Percentiles rank a stretch among this genome's conserved stretches.
Evolutionary conservation across 129 eudicot species (phyloP).

Genomic region (Helianthus tuberosus): DNA sequence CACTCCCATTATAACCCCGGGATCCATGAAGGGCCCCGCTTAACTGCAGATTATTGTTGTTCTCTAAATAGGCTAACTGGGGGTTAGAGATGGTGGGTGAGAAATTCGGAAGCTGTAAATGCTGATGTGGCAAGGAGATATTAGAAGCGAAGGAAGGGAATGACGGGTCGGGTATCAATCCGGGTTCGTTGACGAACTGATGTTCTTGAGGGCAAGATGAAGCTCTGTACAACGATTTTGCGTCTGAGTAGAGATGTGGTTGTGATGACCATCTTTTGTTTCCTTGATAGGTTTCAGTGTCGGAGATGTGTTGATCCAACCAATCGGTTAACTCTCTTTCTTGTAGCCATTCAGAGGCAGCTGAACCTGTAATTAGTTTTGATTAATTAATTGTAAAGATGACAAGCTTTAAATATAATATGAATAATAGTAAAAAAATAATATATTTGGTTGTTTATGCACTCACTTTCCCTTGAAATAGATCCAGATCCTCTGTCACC

Average conservation of each 20-base stretch:
- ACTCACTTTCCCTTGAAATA: constrained; percentile 88
- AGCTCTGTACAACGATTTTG: constrained; percentile 73
- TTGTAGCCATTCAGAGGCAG: constrained; percentile 85
- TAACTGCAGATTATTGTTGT: constrained; percentile 48
- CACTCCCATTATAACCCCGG: constrained; percentile 47
- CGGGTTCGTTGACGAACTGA: constrained; percentile 58
- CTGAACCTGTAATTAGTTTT: constrained; percentile 69
- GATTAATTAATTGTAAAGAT: neutral
- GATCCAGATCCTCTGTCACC: constrained; percentile 79
- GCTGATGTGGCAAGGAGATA: constrained; percentile 48
- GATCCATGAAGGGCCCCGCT: constrained; percentile 52
- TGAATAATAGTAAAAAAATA: too few species aligned
- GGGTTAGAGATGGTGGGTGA: constrained; percentile 47
- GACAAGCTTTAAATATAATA: too few species aligned
- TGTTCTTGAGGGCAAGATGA: constrained; percentile 77
- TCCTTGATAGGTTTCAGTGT: constrained; percentile 59
- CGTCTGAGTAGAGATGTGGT: constrained; percentile 60
- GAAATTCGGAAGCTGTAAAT: constrained; percentile 41
- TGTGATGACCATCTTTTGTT: constrained; percentile 89
- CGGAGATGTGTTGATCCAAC: constrained; percentile 68
- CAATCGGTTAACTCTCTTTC: constrained; percentile 63
- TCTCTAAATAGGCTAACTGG: constrained; percentile 53
- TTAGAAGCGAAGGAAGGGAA: constrained; percentile 69
- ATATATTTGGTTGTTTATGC: constrained; percentile 4
- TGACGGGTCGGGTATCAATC: constrained; percentile 58